Evolutionary conservation across 129 eudicot genomes (phyloP).

Genomic region (Arctium lappa): DNA sequence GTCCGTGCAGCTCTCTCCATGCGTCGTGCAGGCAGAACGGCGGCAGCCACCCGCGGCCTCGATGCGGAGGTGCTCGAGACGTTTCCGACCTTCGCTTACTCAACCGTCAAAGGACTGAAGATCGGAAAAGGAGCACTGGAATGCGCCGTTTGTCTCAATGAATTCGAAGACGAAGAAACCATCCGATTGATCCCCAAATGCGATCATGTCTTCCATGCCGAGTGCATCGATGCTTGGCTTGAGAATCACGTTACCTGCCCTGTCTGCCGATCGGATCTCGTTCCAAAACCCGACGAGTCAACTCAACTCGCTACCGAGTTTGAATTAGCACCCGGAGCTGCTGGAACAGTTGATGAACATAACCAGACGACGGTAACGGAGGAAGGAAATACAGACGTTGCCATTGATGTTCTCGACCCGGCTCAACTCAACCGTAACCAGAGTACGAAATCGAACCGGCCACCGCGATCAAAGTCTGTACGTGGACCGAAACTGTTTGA

Average conservation of each 20-base stretch:
- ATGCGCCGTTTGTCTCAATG: conserved; percentile 84
- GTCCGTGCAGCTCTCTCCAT: conserved; percentile 45
- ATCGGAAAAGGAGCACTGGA: conserved; percentile 77
- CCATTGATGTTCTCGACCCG: conserved; percentile 13
- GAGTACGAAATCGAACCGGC: conserved; percentile 34
- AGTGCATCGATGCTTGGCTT: conserved; percentile 89
- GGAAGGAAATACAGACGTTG: conserved; percentile 22
- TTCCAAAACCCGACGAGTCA: conserved; percentile 45
- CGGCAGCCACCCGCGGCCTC: conserved; percentile 69
- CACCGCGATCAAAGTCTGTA: conserved; percentile 44
- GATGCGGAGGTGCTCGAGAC: conserved; percentile 48
- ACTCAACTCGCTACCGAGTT: neutral
- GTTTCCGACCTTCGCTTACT: conserved; percentile 70
- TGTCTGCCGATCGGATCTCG: conserved; percentile 52
- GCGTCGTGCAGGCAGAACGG: conserved; percentile 40
- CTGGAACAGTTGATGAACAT: neutral
- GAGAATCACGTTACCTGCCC: conserved; percentile 82
- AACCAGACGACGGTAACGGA: neutral
- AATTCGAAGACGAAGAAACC: conserved; percentile 78
- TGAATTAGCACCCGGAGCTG: neutral
- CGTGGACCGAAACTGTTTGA: conserved; percentile 37
- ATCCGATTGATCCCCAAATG: conserved; percentile 81
- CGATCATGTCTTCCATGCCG: conserved; percentile 86
- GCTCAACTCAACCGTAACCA: conserved; percentile 24
- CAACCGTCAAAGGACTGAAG: conserved; percentile 55